A percentile compares a stretch with the other conserved stretches of the same genome.
Evolutionary conservation across 768 basidiomycete species (phyloP).

Genomic region (Hirschioporus abietinus): DNA sequence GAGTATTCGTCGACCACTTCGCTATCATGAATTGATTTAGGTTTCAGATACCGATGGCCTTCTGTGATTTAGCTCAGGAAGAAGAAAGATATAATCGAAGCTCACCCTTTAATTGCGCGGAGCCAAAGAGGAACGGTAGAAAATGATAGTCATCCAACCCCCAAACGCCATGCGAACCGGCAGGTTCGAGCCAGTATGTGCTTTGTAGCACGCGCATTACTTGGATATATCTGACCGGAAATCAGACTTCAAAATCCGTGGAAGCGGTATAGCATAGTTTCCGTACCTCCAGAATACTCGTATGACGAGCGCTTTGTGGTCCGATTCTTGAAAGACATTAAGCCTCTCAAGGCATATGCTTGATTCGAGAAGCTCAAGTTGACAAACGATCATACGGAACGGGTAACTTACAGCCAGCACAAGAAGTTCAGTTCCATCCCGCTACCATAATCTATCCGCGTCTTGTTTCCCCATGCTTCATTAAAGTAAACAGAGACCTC

Average conservation of each 20-base stretch:
- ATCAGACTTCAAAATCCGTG: not conserved
- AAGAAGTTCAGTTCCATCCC: slow-evolving; percentile 99
- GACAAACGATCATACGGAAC: not conserved
- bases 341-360: slow-evolving; percentile 81
- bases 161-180: slow-evolving; percentile 99
- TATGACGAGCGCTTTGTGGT: slow-evolving; percentile 72
- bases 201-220: slow-evolving; percentile 87
- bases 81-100: not conserved
- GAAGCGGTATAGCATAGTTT: not conserved
- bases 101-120: slow-evolving; percentile 66
- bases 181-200: slow-evolving; percentile 95
- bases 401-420: slow-evolving; percentile 80
- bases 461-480: slow-evolving; percentile 88
- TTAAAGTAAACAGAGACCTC: slow-evolving; percentile 80
- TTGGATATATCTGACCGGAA: slow-evolving; percentile 50
- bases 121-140: slow-evolving; percentile 84
- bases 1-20: slow-evolving; percentile 92
- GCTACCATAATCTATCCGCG: slow-evolving; percentile 97
- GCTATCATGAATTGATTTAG: slow-evolving; percentile 86
- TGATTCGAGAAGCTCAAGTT: slow-evolving; percentile 7
- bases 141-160: slow-evolving; percentile 97
- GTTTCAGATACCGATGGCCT: slow-evolving; percentile 88
- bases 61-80: not conserved
- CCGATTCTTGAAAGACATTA: slow-evolving; percentile 53
- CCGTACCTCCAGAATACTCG: slow-evolving; percentile 84